Evolutionary conservation across 345 rosid genomes (phyloP), one percentile per base, ranked within the genome.

Genomic region (Citrus inodora): DNA sequence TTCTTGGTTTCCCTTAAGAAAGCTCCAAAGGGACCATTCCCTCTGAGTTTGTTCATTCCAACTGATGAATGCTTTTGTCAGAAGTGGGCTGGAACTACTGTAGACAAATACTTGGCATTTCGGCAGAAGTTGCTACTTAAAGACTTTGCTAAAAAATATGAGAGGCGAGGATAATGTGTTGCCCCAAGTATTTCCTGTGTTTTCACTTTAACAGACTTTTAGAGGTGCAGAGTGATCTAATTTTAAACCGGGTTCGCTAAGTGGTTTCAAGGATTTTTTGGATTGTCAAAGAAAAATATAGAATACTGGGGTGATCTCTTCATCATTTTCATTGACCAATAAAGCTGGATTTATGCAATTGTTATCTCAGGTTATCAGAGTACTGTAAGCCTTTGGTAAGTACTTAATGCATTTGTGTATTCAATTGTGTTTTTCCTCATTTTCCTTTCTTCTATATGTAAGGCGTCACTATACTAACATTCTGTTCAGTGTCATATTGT

Each of bases 21-120:
- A 85, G 99, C 93, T 71, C 92, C 95, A 24, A 89, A 92, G 81
- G 99, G 98, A 59, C 99, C 99, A 24, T 96, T 96, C 83, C 99
- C 99, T 76, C 89, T 96, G 37, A 83, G 97, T 80, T 96, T 89
- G 46, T 86, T 96, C 35, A 91, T 94, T 76, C 94, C 94, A 71
- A 90, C 91, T 63, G 97, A 94, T 83, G 99, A 92, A 86, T 68
- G 80, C 88, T 92, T 93, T 74, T 93, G 97, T 77, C 89, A 88
- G 87, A 91, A 88, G 81, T 91, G 98, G 97, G 96, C 98, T 79
- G 95, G 90, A 80, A 95, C 98, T 35, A 90, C 88, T 83, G 72
- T 94, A 70, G 95, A 92, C 61, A 87, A 82, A 83, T 95, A 95
- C 87, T 86, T 91, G 80, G 91, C 90, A 78, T 95, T 95, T 84